Evolutionary conservation across 352 stramenopile genomes (phyloP).

Genomic region (Phytopythium helicoides): DNA sequence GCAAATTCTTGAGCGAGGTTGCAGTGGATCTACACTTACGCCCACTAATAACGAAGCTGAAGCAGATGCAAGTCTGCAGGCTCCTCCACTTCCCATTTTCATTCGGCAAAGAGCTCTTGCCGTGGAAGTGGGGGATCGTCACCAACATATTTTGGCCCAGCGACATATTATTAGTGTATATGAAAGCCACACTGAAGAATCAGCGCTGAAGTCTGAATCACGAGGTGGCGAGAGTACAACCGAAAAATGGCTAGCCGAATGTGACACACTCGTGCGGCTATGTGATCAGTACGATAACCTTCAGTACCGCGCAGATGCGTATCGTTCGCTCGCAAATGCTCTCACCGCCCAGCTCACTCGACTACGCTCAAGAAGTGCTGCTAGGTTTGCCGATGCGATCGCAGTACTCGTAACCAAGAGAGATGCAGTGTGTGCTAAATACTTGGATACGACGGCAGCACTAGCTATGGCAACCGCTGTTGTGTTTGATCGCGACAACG

Average conservation of each 20-base stretch:
- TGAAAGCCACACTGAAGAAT: slow-evolving; percentile 30
- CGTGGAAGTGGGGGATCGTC: slow-evolving; percentile 31
- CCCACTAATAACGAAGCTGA: slow-evolving; percentile 5
- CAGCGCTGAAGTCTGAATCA: slow-evolving; percentile 9
- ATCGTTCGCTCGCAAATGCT: slow-evolving; percentile 53
- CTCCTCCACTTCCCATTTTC: slow-evolving; percentile 36
- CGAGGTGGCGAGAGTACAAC: slow-evolving; percentile 10
- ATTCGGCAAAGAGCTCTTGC: slow-evolving; percentile 41
- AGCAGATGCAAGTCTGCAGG: slow-evolving; percentile 10
- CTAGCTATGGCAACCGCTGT: slow-evolving; percentile 19
- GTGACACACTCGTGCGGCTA: slow-evolving; percentile 38
- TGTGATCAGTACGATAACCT: slow-evolving; percentile 39
- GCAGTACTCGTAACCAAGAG: slow-evolving; percentile 42
- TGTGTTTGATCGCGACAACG: slow-evolving; percentile 16
- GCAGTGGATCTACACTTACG: background rate
- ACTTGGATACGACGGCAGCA: slow-evolving; percentile 20
- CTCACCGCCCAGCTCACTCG: slow-evolving; percentile 42
- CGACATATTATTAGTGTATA: slow-evolving; percentile 46
- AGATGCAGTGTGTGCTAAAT: slow-evolving; percentile 34
- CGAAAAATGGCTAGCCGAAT: slow-evolving; percentile 46
- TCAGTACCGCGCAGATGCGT: slow-evolving; percentile 37
- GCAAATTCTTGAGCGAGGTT: background rate
- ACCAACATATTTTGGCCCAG: slow-evolving; percentile 48
- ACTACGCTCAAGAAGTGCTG: slow-evolving; percentile 27
- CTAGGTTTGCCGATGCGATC: slow-evolving; percentile 45